phyloP scores from a whole-genome alignment of 768 basidiomycete species.

The Tulasnella sp. region DNA sequence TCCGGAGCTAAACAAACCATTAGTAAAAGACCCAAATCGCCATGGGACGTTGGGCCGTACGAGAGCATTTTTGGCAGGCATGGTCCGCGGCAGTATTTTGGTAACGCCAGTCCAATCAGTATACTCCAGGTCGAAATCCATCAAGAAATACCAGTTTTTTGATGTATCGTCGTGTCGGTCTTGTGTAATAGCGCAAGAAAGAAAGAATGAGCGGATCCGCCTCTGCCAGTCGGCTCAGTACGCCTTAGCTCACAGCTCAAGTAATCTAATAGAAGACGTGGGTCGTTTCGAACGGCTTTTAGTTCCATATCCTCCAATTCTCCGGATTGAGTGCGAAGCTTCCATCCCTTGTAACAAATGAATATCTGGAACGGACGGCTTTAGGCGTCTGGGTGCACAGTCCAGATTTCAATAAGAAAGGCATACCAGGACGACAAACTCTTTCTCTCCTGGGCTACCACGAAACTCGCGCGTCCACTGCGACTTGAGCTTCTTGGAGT shows the following conservation, averaged over 20 bases:
- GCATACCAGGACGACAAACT: neutral
- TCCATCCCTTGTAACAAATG: neutral
- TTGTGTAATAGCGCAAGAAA: neutral
- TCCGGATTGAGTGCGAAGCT: neutral
- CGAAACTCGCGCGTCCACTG: neutral
- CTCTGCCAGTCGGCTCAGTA: neutral
- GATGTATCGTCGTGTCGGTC: neutral
- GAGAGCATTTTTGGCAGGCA: neutral
- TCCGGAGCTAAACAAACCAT: neutral
- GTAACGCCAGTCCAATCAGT: neutral
- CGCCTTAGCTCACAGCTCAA: neutral
- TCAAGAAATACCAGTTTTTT: neutral
- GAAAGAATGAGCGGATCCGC: neutral
- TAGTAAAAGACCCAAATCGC: neutral
- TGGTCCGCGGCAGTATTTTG: neutral
- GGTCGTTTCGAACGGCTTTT: neutral
- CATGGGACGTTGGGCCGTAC: neutral
- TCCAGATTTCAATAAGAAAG: neutral
- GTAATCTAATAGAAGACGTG: neutral
- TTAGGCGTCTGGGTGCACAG: neutral
- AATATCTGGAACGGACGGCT: neutral
- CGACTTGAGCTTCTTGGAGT: neutral
- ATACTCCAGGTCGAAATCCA: conserved; percentile 4
- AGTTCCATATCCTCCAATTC: neutral
- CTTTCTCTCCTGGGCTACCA: neutral